Conservation (phyloP, 306 rosid genomes). For the Glycine latifolia region DNA sequence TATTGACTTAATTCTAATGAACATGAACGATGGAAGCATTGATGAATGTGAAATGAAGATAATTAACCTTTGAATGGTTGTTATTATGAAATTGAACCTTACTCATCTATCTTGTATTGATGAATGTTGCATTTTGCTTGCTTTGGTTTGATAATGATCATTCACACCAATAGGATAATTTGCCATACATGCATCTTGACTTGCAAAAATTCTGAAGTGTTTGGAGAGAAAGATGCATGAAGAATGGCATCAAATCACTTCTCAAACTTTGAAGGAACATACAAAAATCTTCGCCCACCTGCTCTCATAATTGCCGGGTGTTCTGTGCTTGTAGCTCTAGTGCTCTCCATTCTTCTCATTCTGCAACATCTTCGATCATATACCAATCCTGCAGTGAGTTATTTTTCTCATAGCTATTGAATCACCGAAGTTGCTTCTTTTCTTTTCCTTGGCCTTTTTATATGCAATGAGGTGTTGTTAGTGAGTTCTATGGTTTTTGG, state of each 20-base stretch:
- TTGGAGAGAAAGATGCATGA: conserved; percentile 52
- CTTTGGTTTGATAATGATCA: background rate
- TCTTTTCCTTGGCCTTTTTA: too few species aligned
- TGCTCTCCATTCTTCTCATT: conserved; percentile 74
- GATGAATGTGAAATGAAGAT: conserved; percentile 1
- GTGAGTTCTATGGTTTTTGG: too few species aligned
- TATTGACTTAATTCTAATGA: background rate
- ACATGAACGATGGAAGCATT: background rate
- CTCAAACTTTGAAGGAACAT: conserved; percentile 50
- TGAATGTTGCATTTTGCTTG: conserved; percentile 24
- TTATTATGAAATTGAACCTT: background rate
- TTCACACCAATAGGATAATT: conserved; percentile 23
- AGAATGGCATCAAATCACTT: conserved; percentile 46
- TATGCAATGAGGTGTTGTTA: too few species aligned
- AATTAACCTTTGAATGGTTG: conserved; percentile 11
- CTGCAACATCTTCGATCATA: conserved; percentile 86
- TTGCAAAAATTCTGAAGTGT: conserved; percentile 35
- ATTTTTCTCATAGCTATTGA: conserved; percentile 15
- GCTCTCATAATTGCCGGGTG: conserved; percentile 66
- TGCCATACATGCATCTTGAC: background rate
- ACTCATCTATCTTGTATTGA: background rate
- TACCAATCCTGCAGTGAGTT: conserved; percentile 74
- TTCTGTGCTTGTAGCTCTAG: conserved; percentile 62
- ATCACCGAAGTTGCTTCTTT: background rate
- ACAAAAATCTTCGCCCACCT: conserved; percentile 56